Evolutionary conservation across 1,139 yeast genomes (phyloP), one percentile per base, ranked within the genome.

Genomic region (Pichia sp.): DNA sequence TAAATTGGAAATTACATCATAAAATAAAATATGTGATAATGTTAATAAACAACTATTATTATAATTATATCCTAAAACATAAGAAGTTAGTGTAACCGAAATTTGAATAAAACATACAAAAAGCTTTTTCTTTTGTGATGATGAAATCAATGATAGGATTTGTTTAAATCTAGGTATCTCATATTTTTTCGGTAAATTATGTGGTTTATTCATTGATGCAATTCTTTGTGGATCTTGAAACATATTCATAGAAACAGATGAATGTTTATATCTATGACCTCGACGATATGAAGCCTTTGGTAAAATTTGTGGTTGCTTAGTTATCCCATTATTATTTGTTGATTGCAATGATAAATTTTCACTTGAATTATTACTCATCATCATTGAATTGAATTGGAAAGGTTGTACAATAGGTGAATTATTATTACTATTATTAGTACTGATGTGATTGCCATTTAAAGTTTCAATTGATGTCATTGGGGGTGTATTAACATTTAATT

Each of bases 161-260:
- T 89, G 96, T 26, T 65, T 63, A 29, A 76, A 61, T 27, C 79
- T 84, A 0, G 98, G 98, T 0, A 89, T 80, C 0, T 95, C 92
- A 54, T 82, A 76, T 52, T 86, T 81, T 43, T 83, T 83, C 0
- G 96, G 95, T 34, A 89, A 76, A 45, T 83, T 78, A 45, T 79
- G 68, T 1, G 89, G 82, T 10, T 85, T 82, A 40, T 81, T 72
- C 18, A 80, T 82, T 7, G 89, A 57, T 1, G 97, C 96, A 18
- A 43, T 36, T 27, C 49, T 29, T n/a, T 44, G 45, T 10, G 45
- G 45, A 61, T 90, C 97, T 63, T 87, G 96, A 65, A 92, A 92
- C 63, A 90, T 77, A 64, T 92, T 92, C 92, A 92, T 86, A 3
- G 96, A 86, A 5, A 92, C 96, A n/a, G 97, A 88, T 5, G 97